phyloP scores from a whole-genome alignment of 768 basidiomycete species.

The Panaeolus papilionaceus region DNA sequence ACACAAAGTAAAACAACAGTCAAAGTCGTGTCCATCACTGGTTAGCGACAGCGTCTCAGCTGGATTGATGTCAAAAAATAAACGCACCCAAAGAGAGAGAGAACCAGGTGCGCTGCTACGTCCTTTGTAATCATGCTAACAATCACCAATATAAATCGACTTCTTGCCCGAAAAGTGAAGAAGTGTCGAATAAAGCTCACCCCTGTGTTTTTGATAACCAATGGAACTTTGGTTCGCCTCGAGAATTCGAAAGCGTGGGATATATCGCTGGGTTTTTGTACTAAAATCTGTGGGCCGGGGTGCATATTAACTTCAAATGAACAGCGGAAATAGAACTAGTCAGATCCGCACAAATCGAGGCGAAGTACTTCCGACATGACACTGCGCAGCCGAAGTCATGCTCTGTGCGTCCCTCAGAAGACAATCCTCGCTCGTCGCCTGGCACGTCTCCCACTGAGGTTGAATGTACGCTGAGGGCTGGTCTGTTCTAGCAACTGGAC shows the following conservation, averaged over 20 bases:
- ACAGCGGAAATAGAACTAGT: background rate
- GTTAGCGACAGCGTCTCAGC: constrained; percentile 4
- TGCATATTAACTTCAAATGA: background rate
- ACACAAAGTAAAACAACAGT: background rate
- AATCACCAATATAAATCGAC: background rate
- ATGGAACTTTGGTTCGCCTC: constrained; percentile 40
- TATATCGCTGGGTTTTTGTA: constrained; percentile 43
- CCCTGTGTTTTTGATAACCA: constrained; percentile 58
- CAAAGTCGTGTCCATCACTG: background rate
- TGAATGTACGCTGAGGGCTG: constrained; percentile 29
- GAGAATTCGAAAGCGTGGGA: constrained; percentile 50
- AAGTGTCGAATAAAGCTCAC: constrained; percentile 33
- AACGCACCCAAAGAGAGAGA: constrained; percentile 50
- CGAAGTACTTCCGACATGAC: constrained; percentile 17
- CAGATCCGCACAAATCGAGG: constrained; percentile 38
- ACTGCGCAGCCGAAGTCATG: constrained; percentile 28
- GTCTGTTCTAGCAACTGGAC: constrained; percentile 24
- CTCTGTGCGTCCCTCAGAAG: constrained; percentile 35
- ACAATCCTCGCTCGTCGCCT: constrained; percentile 48
- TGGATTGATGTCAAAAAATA: background rate
- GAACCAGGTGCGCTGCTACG: constrained; percentile 52
- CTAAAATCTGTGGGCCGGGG: constrained; percentile 38
- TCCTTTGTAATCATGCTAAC: constrained; percentile 56
- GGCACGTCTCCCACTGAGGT: constrained; percentile 64
- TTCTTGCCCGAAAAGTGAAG: background rate